phyloP scores from a whole-genome alignment of 352 stramenopile species.

The Phytophthora boehmeriae region DNA sequence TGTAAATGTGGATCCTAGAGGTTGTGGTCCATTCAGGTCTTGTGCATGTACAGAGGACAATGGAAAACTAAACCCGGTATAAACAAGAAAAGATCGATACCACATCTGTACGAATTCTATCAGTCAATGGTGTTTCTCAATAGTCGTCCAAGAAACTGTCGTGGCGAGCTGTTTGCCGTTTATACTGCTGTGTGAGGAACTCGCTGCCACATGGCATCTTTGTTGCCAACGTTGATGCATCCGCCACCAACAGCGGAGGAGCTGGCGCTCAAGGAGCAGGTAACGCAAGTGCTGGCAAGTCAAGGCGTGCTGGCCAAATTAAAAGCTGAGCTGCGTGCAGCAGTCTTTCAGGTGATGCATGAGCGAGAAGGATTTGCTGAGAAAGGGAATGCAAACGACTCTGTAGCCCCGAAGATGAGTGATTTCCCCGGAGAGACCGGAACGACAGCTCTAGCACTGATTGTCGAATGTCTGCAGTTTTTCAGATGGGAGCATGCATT shows the following conservation, averaged over 20 bases:
- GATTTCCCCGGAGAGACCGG: constrained; percentile 36
- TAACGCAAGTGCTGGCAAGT: constrained; percentile 55
- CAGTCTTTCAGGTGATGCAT: constrained; percentile 83
- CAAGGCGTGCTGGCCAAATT: constrained; percentile 78
- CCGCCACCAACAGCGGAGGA: constrained; percentile 50
- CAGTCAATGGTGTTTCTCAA: background rate
- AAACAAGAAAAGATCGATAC: constrained; percentile 3
- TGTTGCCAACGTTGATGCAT: constrained; percentile 24
- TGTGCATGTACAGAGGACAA: background rate
- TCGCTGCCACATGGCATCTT: constrained; percentile 21
- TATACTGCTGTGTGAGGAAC: constrained; percentile 8
- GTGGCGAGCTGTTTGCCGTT: constrained; percentile 11
- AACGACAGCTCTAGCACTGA: constrained; percentile 49
- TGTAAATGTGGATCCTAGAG: constrained; percentile 3
- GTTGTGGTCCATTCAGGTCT: background rate
- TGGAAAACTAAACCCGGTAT: constrained; percentile 3
- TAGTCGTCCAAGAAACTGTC: constrained; percentile 17
- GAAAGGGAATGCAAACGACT: constrained; percentile 9
- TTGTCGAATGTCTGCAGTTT: constrained; percentile 62
- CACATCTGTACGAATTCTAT: background rate
- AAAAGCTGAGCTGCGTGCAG: constrained; percentile 78
- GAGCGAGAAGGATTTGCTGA: constrained; percentile 33
- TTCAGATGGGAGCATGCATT: constrained; percentile 68
- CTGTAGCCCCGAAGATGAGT: constrained; percentile 25
- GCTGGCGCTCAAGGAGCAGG: constrained; percentile 66